phyloP scores from a whole-genome alignment of 2,329 filamentous ascomycete species.

The Talaromyces marneffei region DNA sequence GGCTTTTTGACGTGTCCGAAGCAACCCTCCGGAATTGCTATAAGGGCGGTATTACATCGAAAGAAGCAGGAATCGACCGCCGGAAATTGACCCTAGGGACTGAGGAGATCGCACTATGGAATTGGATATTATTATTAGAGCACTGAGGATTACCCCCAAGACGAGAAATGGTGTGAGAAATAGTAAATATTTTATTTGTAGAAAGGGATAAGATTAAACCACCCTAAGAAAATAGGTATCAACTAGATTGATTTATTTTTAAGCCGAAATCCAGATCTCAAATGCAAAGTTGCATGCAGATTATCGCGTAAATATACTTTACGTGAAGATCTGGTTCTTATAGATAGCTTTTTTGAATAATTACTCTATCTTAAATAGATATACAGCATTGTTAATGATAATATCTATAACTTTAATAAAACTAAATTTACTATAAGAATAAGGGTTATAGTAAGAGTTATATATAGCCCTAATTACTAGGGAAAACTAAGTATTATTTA shows the following conservation, averaged over 20 bases:
- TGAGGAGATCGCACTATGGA: not conserved
- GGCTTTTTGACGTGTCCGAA: not conserved
- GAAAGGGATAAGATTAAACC: not conserved
- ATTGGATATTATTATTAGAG: not conserved
- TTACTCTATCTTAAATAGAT: not conserved
- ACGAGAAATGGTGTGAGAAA: not conserved
- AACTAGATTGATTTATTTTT: not conserved
- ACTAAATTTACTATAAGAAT: not conserved
- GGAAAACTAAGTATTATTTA: not conserved
- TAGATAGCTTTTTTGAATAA: not conserved
- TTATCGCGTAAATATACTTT: not conserved
- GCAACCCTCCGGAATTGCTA: not conserved
- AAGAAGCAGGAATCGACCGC: not conserved
- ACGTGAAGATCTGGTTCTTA: not conserved
- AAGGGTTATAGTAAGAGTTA: not conserved
- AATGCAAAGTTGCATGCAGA: not conserved
- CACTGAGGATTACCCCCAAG: not conserved
- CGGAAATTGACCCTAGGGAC: not conserved
- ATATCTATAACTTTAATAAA: not conserved
- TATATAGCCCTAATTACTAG: not conserved
- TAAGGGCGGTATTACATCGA: not conserved
- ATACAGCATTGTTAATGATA: not conserved
- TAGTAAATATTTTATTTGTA: slow-evolving; percentile 1
- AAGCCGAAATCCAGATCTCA: not conserved
- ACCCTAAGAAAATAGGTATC: not conserved